Evolutionary conservation across 208 protist species (phyloP), one percentile per base, ranked within the genome.

Genomic region (Crithidia bombi): DNA sequence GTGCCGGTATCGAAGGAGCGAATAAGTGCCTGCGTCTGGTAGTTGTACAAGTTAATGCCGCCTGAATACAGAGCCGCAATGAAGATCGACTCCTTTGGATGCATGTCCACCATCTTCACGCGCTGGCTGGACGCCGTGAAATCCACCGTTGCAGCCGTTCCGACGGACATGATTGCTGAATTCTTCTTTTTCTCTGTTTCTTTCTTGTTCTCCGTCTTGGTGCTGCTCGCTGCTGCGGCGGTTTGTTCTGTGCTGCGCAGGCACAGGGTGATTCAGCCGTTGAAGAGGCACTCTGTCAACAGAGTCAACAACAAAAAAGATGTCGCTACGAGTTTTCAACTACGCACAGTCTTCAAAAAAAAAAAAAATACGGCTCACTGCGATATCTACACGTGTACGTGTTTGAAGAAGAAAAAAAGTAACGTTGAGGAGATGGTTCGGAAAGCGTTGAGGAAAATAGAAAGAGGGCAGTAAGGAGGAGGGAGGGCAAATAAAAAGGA

Each of bases 61-160:
- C 98, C 98, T 56, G 92, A 97, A 78, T 98, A 99, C 9, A 98
- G 76, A 19, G 88, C 82, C 26, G 85, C 85, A 17, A 99, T 85
- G 61, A 99, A 87, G 82, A 98, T 96, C 26, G 98, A 98, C 74
- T 99, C 98, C 26, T 92, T 97, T 9, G 98, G 98, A 77, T 99
- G 99, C 66, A 99, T 89, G 77, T 99, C 99, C 5, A 99, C 97
- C 73, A 90, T 94, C 86, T 99, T 99, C 39, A 99, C 98, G 17
- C 98, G 89, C 64, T 99, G 98, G 39, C 92, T 98, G 35, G 89
- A 69, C 11, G 95, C 83, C 11, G 86, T 90, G 56, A 99, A 89
- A 47, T 73, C 50, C 61, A 75, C 70, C 65, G 65, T 70, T 12
- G 71, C 71, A 1, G 46, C 47, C 15, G 63, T 65, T 7, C 71